Evolutionary conservation across 176 grass and related monocot genomes (phyloP), one percentile per base, ranked within the genome.

Genomic region (Musa schizocarpa): DNA sequence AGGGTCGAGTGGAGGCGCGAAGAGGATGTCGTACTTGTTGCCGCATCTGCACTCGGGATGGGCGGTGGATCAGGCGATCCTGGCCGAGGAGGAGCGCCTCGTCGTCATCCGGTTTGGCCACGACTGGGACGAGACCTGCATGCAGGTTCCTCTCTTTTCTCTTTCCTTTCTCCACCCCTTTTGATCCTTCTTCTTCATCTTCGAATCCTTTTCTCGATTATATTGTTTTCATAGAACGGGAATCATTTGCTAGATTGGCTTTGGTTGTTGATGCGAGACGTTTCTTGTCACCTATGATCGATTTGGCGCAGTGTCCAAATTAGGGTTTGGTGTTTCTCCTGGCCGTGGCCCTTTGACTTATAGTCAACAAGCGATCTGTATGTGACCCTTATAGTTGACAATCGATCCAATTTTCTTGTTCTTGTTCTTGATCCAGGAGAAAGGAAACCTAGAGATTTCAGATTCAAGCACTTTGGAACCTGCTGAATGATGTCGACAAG

Each of bases 21-120:
- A 0, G 34, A 43, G 16, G 85, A 96, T 96, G 92, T 96, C 92
- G 54, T 92, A 96, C 87, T 76, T 96, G 13, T 77, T 96, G 70
- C 92, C 89, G 53, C 92, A 96, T 71, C 89, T 96, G 58, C 92
- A 96, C 89, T 96, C 89, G 0, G 93, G 93, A 16, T 96, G 93
- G 93, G 93, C 93, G 27, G 93, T 96, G 76, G 89, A 96, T 83
- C 89, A 96, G 89, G 89, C 93, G 58, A 96, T 96, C 78, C 74
- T 96, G 73, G 93, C 89, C 56, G 89, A 96, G 85, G 89, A 96
- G 89, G 89, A 96, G 77, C 89, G 93, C 70, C 93, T 96, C 77
- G 93, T 96, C 81, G 78, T 96, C 85, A 90, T 96, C 52, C 93
- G 89, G 65, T 96, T 96, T 65, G 93, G 89, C 83, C 93, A 96